phyloP scores from a whole-genome alignment of 2,329 filamentous ascomycete species.

The Zymoseptoria passerinii region DNA sequence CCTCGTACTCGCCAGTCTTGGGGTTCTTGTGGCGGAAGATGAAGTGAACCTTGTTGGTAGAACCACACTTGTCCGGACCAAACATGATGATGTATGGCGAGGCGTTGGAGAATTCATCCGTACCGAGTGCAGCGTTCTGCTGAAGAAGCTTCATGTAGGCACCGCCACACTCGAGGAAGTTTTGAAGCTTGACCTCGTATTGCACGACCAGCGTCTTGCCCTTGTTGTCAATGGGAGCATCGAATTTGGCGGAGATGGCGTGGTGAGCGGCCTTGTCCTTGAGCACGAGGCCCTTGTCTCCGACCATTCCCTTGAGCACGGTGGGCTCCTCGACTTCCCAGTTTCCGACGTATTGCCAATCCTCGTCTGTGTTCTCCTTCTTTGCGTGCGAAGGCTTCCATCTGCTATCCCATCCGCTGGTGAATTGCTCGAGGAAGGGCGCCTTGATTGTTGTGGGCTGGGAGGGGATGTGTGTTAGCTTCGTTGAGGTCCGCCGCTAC shows the following conservation, averaged over 20 bases:
- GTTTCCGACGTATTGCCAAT: constrained; percentile 95
- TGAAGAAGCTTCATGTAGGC: constrained; percentile 98
- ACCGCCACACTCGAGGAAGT: constrained; percentile 92
- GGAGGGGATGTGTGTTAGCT: background rate
- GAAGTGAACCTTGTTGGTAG: constrained; percentile 95
- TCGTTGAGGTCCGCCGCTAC: background rate
- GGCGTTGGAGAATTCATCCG: constrained; percentile 94
- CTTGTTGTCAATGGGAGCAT: constrained; percentile 94
- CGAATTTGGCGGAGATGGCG: constrained; percentile 98
- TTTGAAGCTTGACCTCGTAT: constrained; percentile 98
- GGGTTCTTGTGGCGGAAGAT: constrained; percentile 99
- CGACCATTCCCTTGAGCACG: constrained; percentile 84
- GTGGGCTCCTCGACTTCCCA: constrained; percentile 94
- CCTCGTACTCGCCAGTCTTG: constrained; percentile 98
- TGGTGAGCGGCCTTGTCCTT: constrained; percentile 98
- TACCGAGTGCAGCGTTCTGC: constrained; percentile 92
- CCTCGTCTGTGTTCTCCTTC: constrained; percentile 80
- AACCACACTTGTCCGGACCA: constrained; percentile 96
- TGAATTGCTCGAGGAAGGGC: constrained; percentile 97
- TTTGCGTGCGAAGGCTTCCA: constrained; percentile 96
- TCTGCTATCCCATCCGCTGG: constrained; percentile 84
- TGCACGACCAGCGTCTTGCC: constrained; percentile 94
- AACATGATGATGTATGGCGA: constrained; percentile 99
- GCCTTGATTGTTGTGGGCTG: constrained; percentile 84
- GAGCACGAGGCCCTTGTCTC: constrained; percentile 92